Conservation (phyloP, 2,329 filamentous ascomycete genomes). For the Lasiodiplodia gonubiensis region DNA sequence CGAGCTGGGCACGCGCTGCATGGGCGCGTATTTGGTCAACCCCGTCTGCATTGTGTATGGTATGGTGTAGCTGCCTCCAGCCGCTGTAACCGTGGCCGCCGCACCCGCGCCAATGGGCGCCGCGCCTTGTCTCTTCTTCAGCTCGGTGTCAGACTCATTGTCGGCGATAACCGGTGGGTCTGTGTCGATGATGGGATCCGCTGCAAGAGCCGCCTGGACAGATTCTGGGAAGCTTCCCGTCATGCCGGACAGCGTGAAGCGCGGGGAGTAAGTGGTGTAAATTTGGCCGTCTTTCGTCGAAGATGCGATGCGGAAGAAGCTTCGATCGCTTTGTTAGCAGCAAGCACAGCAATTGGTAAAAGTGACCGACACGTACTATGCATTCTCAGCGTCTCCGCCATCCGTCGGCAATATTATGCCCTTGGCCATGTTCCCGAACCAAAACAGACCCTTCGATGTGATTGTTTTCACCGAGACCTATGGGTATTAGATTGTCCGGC, state of each 20-base stretch:
- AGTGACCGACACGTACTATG: constrained; percentile 7
- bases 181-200: constrained; percentile 6
- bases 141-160: constrained; percentile 4
- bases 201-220: constrained; percentile 47
- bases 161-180: not conserved
- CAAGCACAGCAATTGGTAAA: not conserved
- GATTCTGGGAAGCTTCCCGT: constrained; percentile 61
- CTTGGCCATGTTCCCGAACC: constrained; percentile 50
- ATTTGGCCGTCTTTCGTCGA: constrained; percentile 60
- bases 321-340: constrained; percentile 31
- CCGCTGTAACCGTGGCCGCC: constrained; percentile 35
- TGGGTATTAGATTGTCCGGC: constrained; percentile 3
- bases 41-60: constrained; percentile 64
- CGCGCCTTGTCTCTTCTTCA: constrained; percentile 18
- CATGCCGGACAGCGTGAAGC: constrained; percentile 70
- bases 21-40: constrained; percentile 64
- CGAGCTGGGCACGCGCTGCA: constrained; percentile 64
- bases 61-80: constrained; percentile 46
- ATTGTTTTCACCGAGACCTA: constrained; percentile 28
- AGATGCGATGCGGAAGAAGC: constrained; percentile 58
- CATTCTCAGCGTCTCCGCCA: constrained; percentile 46
- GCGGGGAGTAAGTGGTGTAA: constrained; percentile 64
- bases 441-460: constrained; percentile 42
- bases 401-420: constrained; percentile 52
- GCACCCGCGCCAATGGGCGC: constrained; percentile 32